phyloP scores from a whole-genome alignment of 352 stramenopile genomes.

The Phytophthora lateralis region DNA sequence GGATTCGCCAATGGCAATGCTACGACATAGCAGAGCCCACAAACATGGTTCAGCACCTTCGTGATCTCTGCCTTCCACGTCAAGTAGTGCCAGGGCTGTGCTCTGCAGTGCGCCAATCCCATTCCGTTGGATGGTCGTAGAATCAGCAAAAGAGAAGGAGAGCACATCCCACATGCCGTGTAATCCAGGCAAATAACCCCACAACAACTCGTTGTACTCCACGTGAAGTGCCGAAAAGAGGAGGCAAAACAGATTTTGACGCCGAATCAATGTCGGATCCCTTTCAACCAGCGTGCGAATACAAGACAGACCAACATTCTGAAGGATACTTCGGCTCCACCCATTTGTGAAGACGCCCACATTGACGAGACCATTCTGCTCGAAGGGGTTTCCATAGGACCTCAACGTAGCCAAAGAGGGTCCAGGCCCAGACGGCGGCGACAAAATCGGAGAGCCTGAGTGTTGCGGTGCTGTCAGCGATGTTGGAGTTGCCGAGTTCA shows the following conservation, averaged over 20 bases:
- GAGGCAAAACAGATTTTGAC: conserved; percentile 65
- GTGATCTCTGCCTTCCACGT: conserved; percentile 65
- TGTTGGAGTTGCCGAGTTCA: conserved; percentile 23
- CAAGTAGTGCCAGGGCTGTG: conserved; percentile 68
- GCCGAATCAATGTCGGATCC: conserved; percentile 66
- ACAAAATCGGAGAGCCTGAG: conserved; percentile 21
- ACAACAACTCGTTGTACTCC: conserved; percentile 64
- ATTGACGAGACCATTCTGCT: conserved; percentile 47
- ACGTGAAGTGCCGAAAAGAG: conserved; percentile 82
- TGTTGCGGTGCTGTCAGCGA: conserved; percentile 17
- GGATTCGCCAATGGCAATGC: conserved; percentile 80
- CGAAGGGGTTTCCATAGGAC: conserved; percentile 24
- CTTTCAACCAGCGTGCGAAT: conserved; percentile 81
- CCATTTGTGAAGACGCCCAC: conserved; percentile 55
- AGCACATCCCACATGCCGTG: conserved; percentile 78
- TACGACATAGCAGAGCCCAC: conserved; percentile 81
- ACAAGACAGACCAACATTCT: conserved; percentile 75
- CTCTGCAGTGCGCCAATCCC: conserved; percentile 51
- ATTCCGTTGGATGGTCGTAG: conserved; percentile 34
- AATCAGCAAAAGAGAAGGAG: conserved; percentile 42
- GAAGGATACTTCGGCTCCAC: conserved; percentile 63
- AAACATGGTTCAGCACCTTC: conserved; percentile 55
- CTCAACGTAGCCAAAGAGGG: conserved; percentile 29
- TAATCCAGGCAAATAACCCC: conserved; percentile 63
- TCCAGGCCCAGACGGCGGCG: conserved; percentile 22